phyloP scores from a whole-genome alignment of 2,329 filamentous ascomycete species.

The Didymella lethalis region DNA sequence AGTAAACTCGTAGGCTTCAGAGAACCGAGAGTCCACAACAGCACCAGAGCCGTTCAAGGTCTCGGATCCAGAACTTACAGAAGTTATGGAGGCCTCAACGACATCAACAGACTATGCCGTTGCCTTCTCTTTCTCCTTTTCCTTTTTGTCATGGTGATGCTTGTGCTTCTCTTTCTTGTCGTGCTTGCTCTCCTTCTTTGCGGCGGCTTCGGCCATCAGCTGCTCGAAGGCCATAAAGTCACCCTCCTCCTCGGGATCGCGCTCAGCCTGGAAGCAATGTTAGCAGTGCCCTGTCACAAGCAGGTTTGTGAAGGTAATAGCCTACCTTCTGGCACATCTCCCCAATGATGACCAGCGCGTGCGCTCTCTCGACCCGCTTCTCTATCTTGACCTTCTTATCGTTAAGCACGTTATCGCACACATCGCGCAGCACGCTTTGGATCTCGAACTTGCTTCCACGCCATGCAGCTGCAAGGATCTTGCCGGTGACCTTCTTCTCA shows the following conservation, averaged over 20 bases:
- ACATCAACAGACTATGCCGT: slow-evolving; percentile 14
- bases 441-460: slow-evolving; percentile 97
- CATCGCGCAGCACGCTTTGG: slow-evolving; percentile 91
- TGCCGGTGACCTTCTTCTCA: slow-evolving; percentile 93
- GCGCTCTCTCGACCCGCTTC: slow-evolving; percentile 89
- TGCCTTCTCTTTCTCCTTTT: slow-evolving; percentile 36
- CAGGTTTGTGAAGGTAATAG: slow-evolving; percentile 2
- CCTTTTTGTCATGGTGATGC: slow-evolving; percentile 48
- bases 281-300: neutral
- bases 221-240: slow-evolving; percentile 99
- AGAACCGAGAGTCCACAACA: no score
- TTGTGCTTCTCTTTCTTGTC: slow-evolving; percentile 57
- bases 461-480: slow-evolving; percentile 97
- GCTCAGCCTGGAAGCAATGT: slow-evolving; percentile 70
- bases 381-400: slow-evolving; percentile 78
- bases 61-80: no score
- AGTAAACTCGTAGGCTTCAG: neutral
- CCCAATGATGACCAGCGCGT: slow-evolving; percentile 86
- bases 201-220: slow-evolving; percentile 92
- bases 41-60: neutral
- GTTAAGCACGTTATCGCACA: slow-evolving; percentile 87
- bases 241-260: slow-evolving; percentile 93
- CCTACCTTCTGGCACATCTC: slow-evolving; percentile 87
- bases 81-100: neutral
- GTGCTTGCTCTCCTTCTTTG: slow-evolving; percentile 87